These are phyloP conservation scores for Aspergillus sp. DNA, from an alignment of 2,329 filamentous ascomycete species.

Conservation along the genomic window DNA sequence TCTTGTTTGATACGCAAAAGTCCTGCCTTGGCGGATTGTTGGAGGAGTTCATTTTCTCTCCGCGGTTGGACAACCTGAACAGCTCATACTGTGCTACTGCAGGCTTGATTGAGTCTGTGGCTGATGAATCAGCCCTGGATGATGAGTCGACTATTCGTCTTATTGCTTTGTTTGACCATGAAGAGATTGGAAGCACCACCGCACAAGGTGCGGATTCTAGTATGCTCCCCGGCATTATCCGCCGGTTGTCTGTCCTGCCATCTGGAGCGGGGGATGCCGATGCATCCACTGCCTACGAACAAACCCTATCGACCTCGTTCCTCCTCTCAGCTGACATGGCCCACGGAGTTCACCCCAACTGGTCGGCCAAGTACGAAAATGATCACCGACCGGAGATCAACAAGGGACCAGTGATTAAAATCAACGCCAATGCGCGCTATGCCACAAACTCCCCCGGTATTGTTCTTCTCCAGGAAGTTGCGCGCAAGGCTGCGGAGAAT, in stretches of 20 bases:
- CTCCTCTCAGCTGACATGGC: conserved; percentile 97
- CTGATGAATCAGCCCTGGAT: conserved; percentile 64
- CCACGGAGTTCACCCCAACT: conserved; percentile 94
- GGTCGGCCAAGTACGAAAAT: conserved; percentile 83
- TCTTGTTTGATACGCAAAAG: conserved; percentile 96
- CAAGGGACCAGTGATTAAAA: conserved; percentile 92
- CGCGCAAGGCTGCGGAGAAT: conserved; percentile 56
- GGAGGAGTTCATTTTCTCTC: conserved; percentile 93
- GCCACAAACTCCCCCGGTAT: conserved; percentile 96
- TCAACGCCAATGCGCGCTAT: conserved; percentile 97
- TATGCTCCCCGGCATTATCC: conserved; percentile 80
- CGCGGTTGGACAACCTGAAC: conserved; percentile 91
- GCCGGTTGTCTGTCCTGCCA: conserved; percentile 79
- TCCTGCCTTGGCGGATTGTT: conserved; percentile 84
- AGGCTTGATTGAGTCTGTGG: conserved; percentile 78
- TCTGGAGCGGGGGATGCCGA: conserved; percentile 61
- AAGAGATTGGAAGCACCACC: conserved; percentile 90
- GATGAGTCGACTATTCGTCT: conserved; percentile 80
- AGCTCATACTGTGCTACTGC: conserved; percentile 93
- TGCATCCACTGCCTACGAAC: conserved; percentile 81
- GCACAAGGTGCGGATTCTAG: conserved; percentile 94
- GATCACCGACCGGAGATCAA: conserved; percentile 95
- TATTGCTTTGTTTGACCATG: conserved; percentile 95
- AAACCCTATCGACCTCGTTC: conserved; percentile 87
- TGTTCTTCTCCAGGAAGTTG: conserved; percentile 85